Evolutionary conservation across 306 rosid genomes (phyloP), one percentile per base, ranked within the genome.

Genomic region (Cicer bijugum): DNA sequence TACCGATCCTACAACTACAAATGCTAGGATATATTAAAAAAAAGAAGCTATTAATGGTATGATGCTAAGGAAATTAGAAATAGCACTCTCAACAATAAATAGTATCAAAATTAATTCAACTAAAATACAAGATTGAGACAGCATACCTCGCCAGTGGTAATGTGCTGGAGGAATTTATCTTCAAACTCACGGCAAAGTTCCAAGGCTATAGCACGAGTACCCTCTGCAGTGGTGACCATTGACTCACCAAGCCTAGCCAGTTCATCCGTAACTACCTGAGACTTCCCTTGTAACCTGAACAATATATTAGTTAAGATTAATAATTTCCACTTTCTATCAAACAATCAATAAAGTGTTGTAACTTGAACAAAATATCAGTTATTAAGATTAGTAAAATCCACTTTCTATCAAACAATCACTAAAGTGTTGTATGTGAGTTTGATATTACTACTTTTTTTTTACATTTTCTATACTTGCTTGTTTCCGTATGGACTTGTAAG

Each of bases 181-280:
- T 94, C 99, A 79, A 91, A 94, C 79, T 94, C 99, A 67, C 97
- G 99, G 77, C 99, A 94, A 85, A 94, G 99, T 85, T 94, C 97
- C 91, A 91, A 74, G 72, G 99, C 99, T 84, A 94, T 77, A 14
- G 99, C 96, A 53, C 99, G 91, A 10, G 96, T 94, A 16, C 99
- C 99, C 87, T 94, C 99, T 8, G 97, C 48, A 69, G 91, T 89
- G 59, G 89, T 87, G 61, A 94, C 96, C 96, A 94, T 82, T 62
- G 89, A 89, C 74, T 88, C 99, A 69, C 99, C 99, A 81, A 94
- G 91, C 82, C 97, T 91, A 5, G 91, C 96, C 80, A 94, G 84
- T 87, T 94, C 99, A 64, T 91, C 96, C 82, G 91, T 96, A 86
- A 94, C 91, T 58, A 91, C 40, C 72, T 91, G 96, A 53, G 96